Evolutionary conservation across 441 rosid genomes (phyloP).

Genomic region (Pelargonium citronellum): DNA sequence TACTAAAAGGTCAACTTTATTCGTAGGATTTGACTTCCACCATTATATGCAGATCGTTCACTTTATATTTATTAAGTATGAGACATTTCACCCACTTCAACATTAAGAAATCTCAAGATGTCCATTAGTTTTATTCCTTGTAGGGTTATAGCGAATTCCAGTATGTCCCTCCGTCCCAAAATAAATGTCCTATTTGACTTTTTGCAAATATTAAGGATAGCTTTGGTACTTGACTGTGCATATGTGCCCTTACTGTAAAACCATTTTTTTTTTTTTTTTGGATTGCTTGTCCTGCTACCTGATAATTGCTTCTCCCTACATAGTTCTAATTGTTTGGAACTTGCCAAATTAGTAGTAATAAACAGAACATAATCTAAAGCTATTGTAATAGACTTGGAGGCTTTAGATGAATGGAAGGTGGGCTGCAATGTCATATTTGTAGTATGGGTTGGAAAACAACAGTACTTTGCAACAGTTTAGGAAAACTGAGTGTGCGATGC

Average conservation of each 20-base stretch:
- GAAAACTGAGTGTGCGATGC: too few relatives aligned
- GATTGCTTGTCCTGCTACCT: neutral
- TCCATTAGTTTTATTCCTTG: neutral
- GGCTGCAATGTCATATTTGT: neutral
- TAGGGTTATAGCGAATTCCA: neutral
- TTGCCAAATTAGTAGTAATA: neutral
- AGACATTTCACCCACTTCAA: neutral
- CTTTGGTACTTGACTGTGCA: too few relatives aligned
- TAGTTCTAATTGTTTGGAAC: constrained; percentile 1
- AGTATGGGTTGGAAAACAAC: neutral
- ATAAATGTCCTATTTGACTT: neutral
- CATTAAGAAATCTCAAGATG: neutral
- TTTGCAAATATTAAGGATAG: too few relatives aligned
- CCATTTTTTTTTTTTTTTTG: neutral
- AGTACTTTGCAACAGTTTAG: neutral
- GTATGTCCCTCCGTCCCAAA: neutral
- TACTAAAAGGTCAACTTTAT: too few relatives aligned
- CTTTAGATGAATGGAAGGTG: neutral
- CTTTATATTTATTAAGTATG: too few relatives aligned
- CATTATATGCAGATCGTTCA: too few relatives aligned
- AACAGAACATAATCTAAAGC: neutral
- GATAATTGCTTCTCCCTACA: neutral
- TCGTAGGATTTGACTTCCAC: too few relatives aligned
- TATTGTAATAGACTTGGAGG: neutral
- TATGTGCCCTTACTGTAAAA: too few relatives aligned